phyloP scores from a whole-genome alignment of 169 alveolate species.

The Eimeria zaria region DNA sequence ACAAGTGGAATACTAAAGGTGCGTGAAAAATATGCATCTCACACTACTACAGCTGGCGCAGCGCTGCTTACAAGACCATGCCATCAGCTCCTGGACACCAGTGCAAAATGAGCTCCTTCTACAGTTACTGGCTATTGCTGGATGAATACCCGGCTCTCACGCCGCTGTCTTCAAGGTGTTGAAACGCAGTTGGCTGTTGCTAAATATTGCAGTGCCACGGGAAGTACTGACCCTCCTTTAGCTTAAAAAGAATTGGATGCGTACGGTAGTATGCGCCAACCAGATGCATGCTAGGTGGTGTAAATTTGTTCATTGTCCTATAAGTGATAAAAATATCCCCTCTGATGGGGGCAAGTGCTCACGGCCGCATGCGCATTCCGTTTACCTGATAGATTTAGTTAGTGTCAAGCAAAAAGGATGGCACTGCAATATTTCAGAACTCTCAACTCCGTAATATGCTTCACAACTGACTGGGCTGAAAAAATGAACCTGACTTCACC shows the following conservation, averaged over 20 bases:
- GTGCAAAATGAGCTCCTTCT: not conserved
- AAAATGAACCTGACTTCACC: not conserved
- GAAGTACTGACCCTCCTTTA: not conserved
- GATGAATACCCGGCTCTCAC: not conserved
- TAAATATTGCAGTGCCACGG: too few species aligned
- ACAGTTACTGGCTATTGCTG: not conserved
- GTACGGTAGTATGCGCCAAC: not conserved
- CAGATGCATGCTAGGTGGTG: not conserved
- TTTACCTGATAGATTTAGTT: not conserved
- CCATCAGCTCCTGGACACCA: not conserved
- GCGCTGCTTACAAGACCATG: not conserved
- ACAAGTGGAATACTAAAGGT: not conserved
- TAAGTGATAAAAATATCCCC: not conserved
- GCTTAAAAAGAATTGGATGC: not conserved
- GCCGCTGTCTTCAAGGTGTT: not conserved
- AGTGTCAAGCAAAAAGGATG: not conserved
- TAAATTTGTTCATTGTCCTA: not conserved
- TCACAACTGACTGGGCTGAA: not conserved
- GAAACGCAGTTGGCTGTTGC: not conserved
- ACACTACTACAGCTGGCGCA: not conserved
- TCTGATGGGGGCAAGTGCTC: not conserved
- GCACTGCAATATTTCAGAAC: not conserved
- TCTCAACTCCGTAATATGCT: not conserved
- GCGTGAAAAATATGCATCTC: not conserved
- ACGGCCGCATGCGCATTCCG: not conserved